Percentiles rank a stretch among this genome's conserved stretches.
These are phyloP conservation scores for Chrysanthemum lavandulifolium DNA, from an alignment of 129 eudicot genomes.

Conservation along the genomic window DNA sequence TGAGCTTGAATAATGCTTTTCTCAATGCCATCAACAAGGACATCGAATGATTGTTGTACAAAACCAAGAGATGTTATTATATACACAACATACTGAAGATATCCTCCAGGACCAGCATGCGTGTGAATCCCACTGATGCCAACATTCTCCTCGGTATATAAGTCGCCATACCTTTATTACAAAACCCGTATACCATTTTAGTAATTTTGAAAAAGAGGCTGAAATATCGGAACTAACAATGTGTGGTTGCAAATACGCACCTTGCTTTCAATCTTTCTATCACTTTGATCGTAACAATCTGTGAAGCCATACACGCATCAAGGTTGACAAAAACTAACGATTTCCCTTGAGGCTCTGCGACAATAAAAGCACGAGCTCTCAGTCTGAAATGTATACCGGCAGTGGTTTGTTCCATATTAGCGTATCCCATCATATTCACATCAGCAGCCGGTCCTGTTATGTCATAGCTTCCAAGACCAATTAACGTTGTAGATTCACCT, in stretches of 20 bases:
- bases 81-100: constrained; percentile 92
- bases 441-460: constrained; percentile 62
- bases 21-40: constrained; percentile 91
- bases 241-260: constrained; percentile 23
- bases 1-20: constrained; percentile 89
- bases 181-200: not conserved
- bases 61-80: constrained; percentile 96
- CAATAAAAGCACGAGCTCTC: constrained; percentile 58
- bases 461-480: constrained; percentile 60
- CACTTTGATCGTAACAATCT: constrained; percentile 84
- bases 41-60: constrained; percentile 91
- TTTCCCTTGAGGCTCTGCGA: constrained; percentile 43
- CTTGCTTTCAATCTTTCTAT: constrained; percentile 90
- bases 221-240: not conserved
- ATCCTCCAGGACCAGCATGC: constrained; percentile 99
- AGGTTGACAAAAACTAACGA: constrained; percentile 76
- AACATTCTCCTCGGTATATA: constrained; percentile 81
- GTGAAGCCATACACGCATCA: constrained; percentile 99
- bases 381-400: constrained; percentile 93
- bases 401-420: constrained; percentile 74
- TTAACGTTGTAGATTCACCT: constrained; percentile 13
- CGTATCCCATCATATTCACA: constrained; percentile 95
- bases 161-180: constrained; percentile 69
- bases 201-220: not conserved
- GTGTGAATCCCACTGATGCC: constrained; percentile 97